Percentiles rank a stretch among this genome's conserved stretches.
Conservation (phyloP, 176 grass and related monocot species). For the Coix lacrymajobi region DNA sequence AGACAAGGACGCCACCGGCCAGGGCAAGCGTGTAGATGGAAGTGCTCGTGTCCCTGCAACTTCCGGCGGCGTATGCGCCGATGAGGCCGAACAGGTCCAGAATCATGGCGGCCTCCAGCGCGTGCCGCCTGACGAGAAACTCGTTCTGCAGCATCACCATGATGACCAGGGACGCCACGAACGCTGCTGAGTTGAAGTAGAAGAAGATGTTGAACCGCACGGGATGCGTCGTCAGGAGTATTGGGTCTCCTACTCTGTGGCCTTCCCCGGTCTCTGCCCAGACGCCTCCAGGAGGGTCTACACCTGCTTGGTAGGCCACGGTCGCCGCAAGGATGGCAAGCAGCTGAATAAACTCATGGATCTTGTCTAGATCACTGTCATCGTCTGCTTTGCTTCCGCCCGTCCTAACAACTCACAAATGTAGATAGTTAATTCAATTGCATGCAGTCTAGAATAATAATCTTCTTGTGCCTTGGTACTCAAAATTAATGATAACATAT, state of each 20-base stretch:
- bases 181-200: constrained; percentile 25
- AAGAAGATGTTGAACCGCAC: not conserved
- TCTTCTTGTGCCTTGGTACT: too few species aligned
- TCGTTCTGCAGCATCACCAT: constrained; percentile 14
- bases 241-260: not conserved
- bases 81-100: not conserved
- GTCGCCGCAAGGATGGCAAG: not conserved
- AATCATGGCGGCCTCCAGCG: not conserved
- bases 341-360: not conserved
- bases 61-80: not conserved
- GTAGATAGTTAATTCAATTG: too few species aligned
- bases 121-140: not conserved
- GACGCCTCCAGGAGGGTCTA: not conserved
- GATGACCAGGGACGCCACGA: constrained; percentile 29
- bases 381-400: too few species aligned
- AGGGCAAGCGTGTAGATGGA: not conserved
- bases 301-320: not conserved
- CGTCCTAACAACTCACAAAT: too few species aligned
- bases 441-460: too few species aligned
- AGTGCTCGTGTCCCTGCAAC: not conserved
- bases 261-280: not conserved
- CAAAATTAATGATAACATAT: too few species aligned
- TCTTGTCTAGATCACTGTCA: too few species aligned
- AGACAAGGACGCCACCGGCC: not conserved
- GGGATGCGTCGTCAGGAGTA: not conserved